Base-by-base conservation (phyloP, 1,284 basidiomycete species). In the Gastroboletus turbinatus region DNA sequence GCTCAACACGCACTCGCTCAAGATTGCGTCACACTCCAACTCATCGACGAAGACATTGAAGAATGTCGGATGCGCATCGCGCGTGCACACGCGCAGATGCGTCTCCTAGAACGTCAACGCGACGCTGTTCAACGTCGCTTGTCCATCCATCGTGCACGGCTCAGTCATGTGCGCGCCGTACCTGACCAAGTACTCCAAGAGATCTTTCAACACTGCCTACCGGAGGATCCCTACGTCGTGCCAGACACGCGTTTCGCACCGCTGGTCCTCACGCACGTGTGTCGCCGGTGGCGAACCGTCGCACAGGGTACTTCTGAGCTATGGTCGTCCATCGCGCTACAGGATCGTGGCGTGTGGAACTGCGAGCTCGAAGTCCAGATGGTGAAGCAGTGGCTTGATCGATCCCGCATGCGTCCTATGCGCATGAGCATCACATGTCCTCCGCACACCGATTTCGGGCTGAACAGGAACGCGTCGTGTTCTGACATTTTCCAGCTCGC, bases 161-260 rank as follows among this genome's bases (percentile, higher is more conserved):
- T 68, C 48, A 71, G 67, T 42, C 63, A 63, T 30, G 29, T 67
- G 19, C 70, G 66, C 4, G 38, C 43, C 2, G 25, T 73, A 36
- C 71, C 68, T 25, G 67, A 71, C 43, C 67, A 70, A 52, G 29
- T 70, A 1, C 64, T 73, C 5, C 69, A 69, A 52, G 67, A 72
- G 25, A 67, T 73, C 21, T 73, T 70, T 35, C 59, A 46, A 21
- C 57, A 50, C 23, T 70, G 70, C 23, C 40, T 73, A 1, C 70
- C 66, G 1, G 58, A 63, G 9, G 55, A 49, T 3, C 53, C 46
- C 14, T 70, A 65, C 45, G 17, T 67, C 52, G 48, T 59, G 6
- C 71, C 71, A 2, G 25, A 56, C n/a, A 33, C 57, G 9, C 52
- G 29, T 39, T 56, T 58, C 6, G 61, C 69, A 38, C 68, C 68